A percentile compares a stretch with the other conserved stretches of the same genome.
Conservation (phyloP, 2,329 filamentous ascomycete species). For the Claviceps spartinae region DNA sequence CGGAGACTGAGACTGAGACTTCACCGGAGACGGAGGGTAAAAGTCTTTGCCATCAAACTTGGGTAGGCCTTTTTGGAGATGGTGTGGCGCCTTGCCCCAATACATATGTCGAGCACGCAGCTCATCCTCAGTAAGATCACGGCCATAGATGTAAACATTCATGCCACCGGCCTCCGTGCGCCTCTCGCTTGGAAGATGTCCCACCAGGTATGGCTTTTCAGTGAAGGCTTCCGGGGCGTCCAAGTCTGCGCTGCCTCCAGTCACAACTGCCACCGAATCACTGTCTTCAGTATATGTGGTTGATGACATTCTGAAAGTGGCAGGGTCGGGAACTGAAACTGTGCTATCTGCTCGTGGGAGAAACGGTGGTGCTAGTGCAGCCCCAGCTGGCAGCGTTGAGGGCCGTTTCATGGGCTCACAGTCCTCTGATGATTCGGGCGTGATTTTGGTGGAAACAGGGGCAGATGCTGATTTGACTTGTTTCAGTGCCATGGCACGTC, state of each 20-base stretch:
- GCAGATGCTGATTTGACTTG: slow-evolving; percentile 16
- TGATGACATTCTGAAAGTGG: slow-evolving; percentile 1
- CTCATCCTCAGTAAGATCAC: slow-evolving; percentile 46
- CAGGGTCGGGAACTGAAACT: slow-evolving; percentile 7
- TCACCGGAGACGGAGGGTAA: slow-evolving; percentile 40
- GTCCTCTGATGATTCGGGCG: slow-evolving; percentile 9
- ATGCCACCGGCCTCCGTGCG: slow-evolving; percentile 27
- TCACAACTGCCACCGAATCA: not conserved
- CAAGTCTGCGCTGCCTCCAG: slow-evolving; percentile 4
- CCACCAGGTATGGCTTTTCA: slow-evolving; percentile 39
- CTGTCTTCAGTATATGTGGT: slow-evolving; percentile 2
- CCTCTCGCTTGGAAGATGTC: slow-evolving; percentile 32
- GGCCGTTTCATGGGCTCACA: slow-evolving; percentile 19
- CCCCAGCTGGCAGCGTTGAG: slow-evolving; percentile 28
- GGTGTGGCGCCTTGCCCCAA: slow-evolving; percentile 42
- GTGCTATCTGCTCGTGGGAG: slow-evolving; percentile 23
- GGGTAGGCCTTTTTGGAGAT: slow-evolving; percentile 38
- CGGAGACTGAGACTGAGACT: slow-evolving; percentile 3
- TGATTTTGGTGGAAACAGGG: slow-evolving; percentile 9
- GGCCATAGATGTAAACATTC: slow-evolving; percentile 39
- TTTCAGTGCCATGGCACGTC: slow-evolving; percentile 13
- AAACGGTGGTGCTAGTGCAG: slow-evolving; percentile 36
- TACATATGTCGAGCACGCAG: slow-evolving; percentile 44
- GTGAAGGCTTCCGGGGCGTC: slow-evolving; percentile 6
- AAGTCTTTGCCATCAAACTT: slow-evolving; percentile 55